Percentiles rank a stretch among this genome's conserved stretches.
phyloP scores from a whole-genome alignment of 257 asterid genomes.

The Paraleonurus japonicus region DNA sequence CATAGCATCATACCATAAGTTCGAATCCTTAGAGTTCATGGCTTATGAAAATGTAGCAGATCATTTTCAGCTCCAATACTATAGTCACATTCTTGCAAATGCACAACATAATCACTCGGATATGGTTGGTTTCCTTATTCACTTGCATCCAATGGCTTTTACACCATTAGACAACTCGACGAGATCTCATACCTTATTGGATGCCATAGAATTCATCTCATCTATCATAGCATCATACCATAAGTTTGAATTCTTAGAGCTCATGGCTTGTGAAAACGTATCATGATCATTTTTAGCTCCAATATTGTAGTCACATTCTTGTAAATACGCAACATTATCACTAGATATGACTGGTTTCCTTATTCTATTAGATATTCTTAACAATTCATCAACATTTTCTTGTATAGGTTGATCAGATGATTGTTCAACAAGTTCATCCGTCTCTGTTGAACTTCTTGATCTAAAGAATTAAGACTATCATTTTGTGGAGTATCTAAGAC shows the following conservation, averaged over 20 bases:
- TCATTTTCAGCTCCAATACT: conserved; percentile 14
- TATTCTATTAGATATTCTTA: conserved; percentile 5
- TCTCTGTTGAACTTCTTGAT: neutral
- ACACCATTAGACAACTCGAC: neutral
- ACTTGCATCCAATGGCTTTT: neutral
- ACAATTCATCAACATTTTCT: neutral
- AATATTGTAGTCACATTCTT: neutral
- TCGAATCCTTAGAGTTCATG: neutral
- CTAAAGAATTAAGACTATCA: neutral
- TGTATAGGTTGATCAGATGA: neutral
- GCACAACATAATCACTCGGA: neutral
- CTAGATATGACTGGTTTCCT: neutral
- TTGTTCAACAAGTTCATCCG: neutral
- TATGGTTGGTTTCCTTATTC: neutral
- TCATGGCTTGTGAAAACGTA: neutral
- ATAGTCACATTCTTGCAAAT: neutral
- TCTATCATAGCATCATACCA: conserved; percentile 1
- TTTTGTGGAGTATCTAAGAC: neutral
- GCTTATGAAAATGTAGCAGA: neutral
- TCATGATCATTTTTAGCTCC: conserved; percentile 14
- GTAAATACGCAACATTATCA: neutral
- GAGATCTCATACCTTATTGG: neutral
- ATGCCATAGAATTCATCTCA: neutral
- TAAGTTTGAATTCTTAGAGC: neutral
- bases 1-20: conserved; percentile 3